Conservation (phyloP, 345 rosid genomes). For the Salix viminalis region DNA sequence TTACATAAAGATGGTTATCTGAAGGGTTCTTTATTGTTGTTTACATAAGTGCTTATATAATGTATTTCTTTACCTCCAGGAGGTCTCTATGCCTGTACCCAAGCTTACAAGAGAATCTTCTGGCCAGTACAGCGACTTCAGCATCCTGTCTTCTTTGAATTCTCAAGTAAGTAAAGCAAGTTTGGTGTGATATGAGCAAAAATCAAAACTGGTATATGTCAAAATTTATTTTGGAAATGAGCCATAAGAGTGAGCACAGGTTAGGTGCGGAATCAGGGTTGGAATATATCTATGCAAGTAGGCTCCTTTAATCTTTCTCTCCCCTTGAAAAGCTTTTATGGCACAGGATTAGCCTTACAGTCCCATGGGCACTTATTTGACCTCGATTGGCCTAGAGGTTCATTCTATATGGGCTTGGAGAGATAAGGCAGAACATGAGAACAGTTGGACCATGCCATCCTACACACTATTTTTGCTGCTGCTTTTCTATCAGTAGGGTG, state of each 20-base stretch:
- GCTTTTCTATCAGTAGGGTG: too few relatives aligned
- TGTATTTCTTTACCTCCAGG: constrained; percentile 46
- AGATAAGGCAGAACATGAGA: too few relatives aligned
- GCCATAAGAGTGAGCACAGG: not conserved
- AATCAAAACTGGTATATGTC: not conserved
- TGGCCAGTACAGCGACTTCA: constrained; percentile 77
- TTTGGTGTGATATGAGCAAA: not conserved
- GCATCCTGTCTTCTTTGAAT: constrained; percentile 86
- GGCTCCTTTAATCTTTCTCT: too few relatives aligned
- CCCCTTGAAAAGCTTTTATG: too few relatives aligned
- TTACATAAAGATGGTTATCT: not conserved
- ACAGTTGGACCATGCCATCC: too few relatives aligned
- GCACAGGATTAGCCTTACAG: too few relatives aligned
- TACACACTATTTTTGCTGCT: too few relatives aligned
- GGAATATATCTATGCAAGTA: too few relatives aligned
- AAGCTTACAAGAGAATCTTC: constrained; percentile 74
- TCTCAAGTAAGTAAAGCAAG: constrained; percentile 61
- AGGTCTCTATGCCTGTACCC: constrained; percentile 64
- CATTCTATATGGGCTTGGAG: too few relatives aligned
- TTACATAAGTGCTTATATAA: not conserved
- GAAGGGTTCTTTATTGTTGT: not conserved
- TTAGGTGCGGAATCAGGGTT: too few relatives aligned
- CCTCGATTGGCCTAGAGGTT: too few relatives aligned
- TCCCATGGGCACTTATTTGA: too few relatives aligned
- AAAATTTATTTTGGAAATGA: not conserved